Evolutionary conservation across 192 early-diverging fungal genomes (phyloP), one percentile per base, ranked within the genome.

Genomic region (Linnemannia exigua): DNA sequence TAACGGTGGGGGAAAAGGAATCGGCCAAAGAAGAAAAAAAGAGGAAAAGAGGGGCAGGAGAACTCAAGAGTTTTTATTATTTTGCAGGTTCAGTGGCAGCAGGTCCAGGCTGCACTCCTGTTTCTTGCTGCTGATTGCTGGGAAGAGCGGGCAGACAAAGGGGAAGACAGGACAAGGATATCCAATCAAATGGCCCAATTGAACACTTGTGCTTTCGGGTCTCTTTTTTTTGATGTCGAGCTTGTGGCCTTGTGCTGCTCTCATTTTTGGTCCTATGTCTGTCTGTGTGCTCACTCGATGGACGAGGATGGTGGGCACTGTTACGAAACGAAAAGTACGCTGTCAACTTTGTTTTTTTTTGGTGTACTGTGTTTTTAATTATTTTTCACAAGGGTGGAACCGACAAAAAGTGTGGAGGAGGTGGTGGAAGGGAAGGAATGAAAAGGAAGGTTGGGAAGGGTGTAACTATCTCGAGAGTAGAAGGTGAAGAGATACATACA

Each of bases 21-120:
- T 76, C 58, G 17, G 44, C 61, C 75, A 76, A 76, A 63, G 75
- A 48, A 20, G 9, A 67, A 67, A 36, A 66, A 28, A 63, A 63
- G 3, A 61, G 54, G 28, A 63, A 37, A 28, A 17, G 14, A 38
- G 17, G 17, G 11, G 36, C 17, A 36, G 22, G 22, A 33, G 28
- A 1, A 54, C 22, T 50, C 48, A 5, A 8, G 52, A 54, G 22
- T 54, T 63, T 50, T 63, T 63, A 63, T 63, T 63, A 31, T 63
- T 31, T 58, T 9, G 22, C n/a, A n/a, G n/a, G 4, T 25, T 61
- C 54, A n/a, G n/a, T n/a, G n/a, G n/a, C n/a, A n/a, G n/a, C n/a
- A 61, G 54, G 54, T 61, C 54, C 54, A 61, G 54, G 25, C 58
- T 63, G 41, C 41, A 44, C 9, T 9, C 14, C 25, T 33, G 52